Base-by-base conservation (phyloP, 805 yeast genomes). In the Ogataea paradorogensis region DNA sequence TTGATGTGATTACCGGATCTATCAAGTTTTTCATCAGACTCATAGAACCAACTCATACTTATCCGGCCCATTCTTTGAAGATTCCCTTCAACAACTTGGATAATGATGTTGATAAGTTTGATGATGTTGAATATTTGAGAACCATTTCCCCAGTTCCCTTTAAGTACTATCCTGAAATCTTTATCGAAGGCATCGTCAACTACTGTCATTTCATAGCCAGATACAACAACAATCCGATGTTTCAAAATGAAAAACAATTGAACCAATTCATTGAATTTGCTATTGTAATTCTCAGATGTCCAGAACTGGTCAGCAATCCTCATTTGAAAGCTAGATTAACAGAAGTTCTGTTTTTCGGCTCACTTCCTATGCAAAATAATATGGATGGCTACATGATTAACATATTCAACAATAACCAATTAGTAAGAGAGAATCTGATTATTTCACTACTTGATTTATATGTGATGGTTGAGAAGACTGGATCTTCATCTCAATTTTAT, bases 391-490 rank as follows among this genome's bases (percentile, higher is more conserved):
- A 82, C 45, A 77, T 89, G 75, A 69, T 80, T 46, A 70, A 71
- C 5, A 70, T 82, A 7, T 80, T 88, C 61, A 80, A 74, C 51
- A 66, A 78, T 9, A 80, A 88, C 52, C 72, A 74, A 38, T 53
- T 83, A 15, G 82, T 88, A 2, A 64, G 67, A 22, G 69, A 80
- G 27, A 79, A 89, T 58, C 59, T 93, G 47, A 67, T 93, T 42
- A 89, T 86, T 54, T 84, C 96, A 1, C 70, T 93, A 41, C 73
- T 93, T 63, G 95, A 88, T 53, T 84, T 89, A 46, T 93, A 91
- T 61, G 95, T 93, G 25, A 87, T 86, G 72, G 90, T 91, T 35
- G 99, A 93, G 61, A 89, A 86, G 55, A 93, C 99, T 0, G 99
- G 99, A 8, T 84, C 96, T 2, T 82, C 91, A 7, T 80, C 95